These are phyloP conservation scores for Tillandsia fasciculata DNA, from an alignment of 176 grass and related monocot species.

Conservation along the genomic window DNA sequence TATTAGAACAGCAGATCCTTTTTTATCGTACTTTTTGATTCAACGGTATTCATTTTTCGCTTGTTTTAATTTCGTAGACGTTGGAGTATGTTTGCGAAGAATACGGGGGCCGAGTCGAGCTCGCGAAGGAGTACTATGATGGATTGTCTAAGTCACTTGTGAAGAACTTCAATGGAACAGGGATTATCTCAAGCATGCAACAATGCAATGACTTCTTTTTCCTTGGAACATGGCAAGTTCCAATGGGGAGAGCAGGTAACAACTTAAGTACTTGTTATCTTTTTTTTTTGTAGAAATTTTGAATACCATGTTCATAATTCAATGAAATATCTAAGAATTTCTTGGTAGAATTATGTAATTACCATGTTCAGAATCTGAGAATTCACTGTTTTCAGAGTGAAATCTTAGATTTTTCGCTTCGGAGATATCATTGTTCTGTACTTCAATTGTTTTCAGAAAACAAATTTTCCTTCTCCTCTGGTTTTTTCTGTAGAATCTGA, in stretches of 20 bases:
- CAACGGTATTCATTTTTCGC: too few relatives aligned
- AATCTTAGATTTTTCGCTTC: background rate
- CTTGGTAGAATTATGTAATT: too few relatives aligned
- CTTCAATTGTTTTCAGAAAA: too few relatives aligned
- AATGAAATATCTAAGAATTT: background rate
- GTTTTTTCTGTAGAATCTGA: too few relatives aligned
- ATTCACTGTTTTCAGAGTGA: too few relatives aligned
- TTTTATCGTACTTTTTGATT: too few relatives aligned
- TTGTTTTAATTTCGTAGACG: background rate
- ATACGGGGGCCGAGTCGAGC: constrained; percentile 17
- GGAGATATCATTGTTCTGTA: too few relatives aligned
- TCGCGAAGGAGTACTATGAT: constrained; percentile 18
- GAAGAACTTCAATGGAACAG: constrained; percentile 24
- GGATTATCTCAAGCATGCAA: constrained; percentile 22
- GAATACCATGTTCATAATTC: background rate
- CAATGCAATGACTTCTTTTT: constrained; percentile 28
- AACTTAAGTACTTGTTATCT: background rate
- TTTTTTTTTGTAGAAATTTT: background rate
- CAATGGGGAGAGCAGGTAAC: constrained; percentile 25
- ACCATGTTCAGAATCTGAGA: too few relatives aligned
- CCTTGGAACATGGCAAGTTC: constrained; percentile 19
- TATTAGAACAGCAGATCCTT: too few relatives aligned
- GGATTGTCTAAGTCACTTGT: constrained; percentile 14
- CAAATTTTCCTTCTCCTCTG: too few relatives aligned
- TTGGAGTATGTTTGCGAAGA: constrained; percentile 20